Evolutionary conservation across 192 early-diverging fungal genomes (phyloP), one percentile per base, ranked within the genome.

Genomic region (Chytriomyces sp.): DNA sequence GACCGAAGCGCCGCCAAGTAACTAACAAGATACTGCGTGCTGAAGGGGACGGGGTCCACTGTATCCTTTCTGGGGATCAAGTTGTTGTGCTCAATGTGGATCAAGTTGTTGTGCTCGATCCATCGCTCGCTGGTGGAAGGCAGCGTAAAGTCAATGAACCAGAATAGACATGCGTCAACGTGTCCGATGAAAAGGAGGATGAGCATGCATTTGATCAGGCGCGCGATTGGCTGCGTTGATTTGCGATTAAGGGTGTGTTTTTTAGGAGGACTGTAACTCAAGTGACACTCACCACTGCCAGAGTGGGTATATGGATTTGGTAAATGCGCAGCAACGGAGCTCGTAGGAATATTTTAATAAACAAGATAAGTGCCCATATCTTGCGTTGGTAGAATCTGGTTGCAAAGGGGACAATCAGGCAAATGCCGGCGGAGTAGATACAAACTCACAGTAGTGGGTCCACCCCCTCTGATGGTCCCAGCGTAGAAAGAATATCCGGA

Each of bases 171-270:
- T 3, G 74, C 79, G 77, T 80, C 79, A 35, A 74, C 77, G 48
- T 80, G 79, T 0, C 79, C 79, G n/a, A 80, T 69, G 23, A 80
- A 61, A 66, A 80, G 76, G 43, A 80, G 64, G 50, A 80, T 80
- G 45, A 80, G 35, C 79, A 80, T 80, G 67, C 76, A 78, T 80
- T 80, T 80, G 64, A 80, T 61, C 11, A 80, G 77, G 2, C 79
- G 72, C 3, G 79, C 76, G 13, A 80, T 80, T 5, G 79, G 79
- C 76, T 79, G 53, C 5, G 10, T 45, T 11, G 24, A 0, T 20
- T 23, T 24, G 72, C 67, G 3, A 66, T 10, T 13, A 57, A 13
- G 0, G 20, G 16, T 20, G 20, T 18, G 53, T 3, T 18, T 18
- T 35, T 35, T 0, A 35, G 28, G 28, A 20, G 53, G 3, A 57